Evolutionary conservation across 169 alveolate genomes (phyloP), one percentile per base, ranked within the genome.

Genomic region (Plasmodium adleri): DNA sequence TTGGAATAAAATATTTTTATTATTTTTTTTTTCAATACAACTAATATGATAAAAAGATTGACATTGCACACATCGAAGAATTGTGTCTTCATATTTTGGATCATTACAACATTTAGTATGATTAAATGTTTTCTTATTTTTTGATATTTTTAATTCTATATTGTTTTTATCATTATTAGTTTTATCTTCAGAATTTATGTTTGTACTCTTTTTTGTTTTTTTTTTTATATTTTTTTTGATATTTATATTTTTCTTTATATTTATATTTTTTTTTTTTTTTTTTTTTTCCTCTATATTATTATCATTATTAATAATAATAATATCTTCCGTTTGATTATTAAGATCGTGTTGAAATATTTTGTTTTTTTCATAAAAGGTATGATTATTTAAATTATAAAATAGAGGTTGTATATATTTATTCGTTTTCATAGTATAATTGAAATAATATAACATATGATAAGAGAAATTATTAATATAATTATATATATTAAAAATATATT

Each of bases 371-470:
- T n/a, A 17, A 22, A 17, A 17, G 3, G 1, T 13, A 62, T 4
- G 26, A 43, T 62, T 62, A 56, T 56, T 43, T 9, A 39, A 56
- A 43, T 64, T 26, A 3, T 72, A 15, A 49, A 86, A 72, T 32
- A 72, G 12, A 1, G 92, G 92, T 54, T 52, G 71, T 59, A 86
- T 86, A 49, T 47, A 86, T 28, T 72, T 86, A 45, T 72, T 60
- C 39, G 32, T 64, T 22, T 73, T 32, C 1, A 62, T 39, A 26
- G 60, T 87, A 20, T 60, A 62, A 9, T 86, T 86, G 39, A 86
- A 72, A 7, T 59, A 71, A 20, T 86, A 72, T 20, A 86, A 50
- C 17, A 86, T 60, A 28, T 59, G 92, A 74, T 71, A 86, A 56
- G 63, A 86, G 2, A 74, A 45, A 20, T 72, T 10, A 43, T 86